These are phyloP conservation scores for Rhexocercosporidium sp. DNA, from an alignment of 2,329 filamentous ascomycete species.

Conservation along the genomic window DNA sequence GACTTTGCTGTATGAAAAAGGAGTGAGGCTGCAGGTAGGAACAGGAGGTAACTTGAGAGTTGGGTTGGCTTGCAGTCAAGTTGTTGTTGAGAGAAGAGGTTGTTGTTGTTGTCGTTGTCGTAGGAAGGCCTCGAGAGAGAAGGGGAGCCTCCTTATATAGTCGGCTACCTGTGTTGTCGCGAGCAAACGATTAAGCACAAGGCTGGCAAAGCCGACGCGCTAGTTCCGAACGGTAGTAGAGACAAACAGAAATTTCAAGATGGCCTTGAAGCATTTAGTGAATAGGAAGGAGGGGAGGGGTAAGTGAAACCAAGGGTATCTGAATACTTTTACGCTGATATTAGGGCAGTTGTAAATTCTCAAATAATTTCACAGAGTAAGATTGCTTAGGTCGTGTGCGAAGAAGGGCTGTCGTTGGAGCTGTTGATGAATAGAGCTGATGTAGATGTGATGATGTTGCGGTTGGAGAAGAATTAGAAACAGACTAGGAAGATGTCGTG, in stretches of 20 bases:
- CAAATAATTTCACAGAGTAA: neutral
- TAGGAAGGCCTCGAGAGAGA: neutral
- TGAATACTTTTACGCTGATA: neutral
- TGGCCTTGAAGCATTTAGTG: neutral
- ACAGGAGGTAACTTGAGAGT: neutral
- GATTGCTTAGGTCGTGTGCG: neutral
- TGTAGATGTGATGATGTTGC: neutral
- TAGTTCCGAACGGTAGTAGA: neutral
- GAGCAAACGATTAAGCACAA: neutral
- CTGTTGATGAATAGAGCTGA: neutral
- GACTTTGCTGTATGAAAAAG: neutral
- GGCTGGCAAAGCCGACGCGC: neutral
- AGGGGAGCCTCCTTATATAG: neutral
- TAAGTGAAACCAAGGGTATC: no score
- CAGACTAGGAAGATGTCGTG: neutral
- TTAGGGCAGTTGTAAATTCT: neutral
- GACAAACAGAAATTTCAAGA: neutral
- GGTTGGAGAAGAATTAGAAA: neutral
- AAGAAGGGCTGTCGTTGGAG: neutral
- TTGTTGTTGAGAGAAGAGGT: neutral
- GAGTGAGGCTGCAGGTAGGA: neutral
- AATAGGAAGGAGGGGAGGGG: neutral
- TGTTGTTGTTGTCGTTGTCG: neutral
- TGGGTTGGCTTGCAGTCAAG: conserved; percentile 6
- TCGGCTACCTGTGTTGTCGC: neutral